These are phyloP conservation scores for Globisporangium polare DNA, from an alignment of 352 stramenopile genomes.

Conservation along the genomic window DNA sequence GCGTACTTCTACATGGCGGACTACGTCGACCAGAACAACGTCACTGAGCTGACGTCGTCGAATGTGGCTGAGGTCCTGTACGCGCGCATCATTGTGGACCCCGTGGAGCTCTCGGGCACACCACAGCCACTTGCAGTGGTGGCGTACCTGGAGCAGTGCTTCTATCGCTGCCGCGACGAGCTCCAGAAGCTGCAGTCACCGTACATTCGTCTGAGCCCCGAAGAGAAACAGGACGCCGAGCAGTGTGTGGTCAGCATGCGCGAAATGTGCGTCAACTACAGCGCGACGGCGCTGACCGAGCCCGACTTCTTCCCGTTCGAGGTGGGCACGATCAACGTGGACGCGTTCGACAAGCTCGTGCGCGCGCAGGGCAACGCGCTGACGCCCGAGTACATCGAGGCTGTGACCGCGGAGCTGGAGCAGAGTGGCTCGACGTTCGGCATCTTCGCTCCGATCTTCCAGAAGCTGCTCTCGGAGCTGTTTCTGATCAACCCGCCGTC, in stretches of 20 bases:
- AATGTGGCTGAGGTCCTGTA: conserved; percentile 75
- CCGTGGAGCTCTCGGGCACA: conserved; percentile 37
- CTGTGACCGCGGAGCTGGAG: conserved; percentile 45
- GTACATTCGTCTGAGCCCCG: conserved; percentile 39
- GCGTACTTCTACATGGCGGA: conserved; percentile 43
- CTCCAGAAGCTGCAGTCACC: conserved; percentile 62
- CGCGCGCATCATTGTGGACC: conserved; percentile 59
- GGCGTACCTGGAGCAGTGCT: conserved; percentile 73
- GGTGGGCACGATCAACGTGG: conserved; percentile 51
- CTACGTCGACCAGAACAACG: conserved; percentile 18
- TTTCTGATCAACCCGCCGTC: conserved; percentile 79
- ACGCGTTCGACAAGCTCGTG: conserved; percentile 71
- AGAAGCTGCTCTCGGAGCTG: conserved; percentile 74
- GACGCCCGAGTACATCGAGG: conserved; percentile 59
- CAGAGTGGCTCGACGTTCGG: conserved; percentile 41
- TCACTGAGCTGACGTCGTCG: conserved; percentile 21
- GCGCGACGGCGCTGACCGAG: conserved; percentile 73
- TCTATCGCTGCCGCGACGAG: conserved; percentile 69
- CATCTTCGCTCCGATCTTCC: conserved; percentile 72
- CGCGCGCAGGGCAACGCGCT: conserved; percentile 45
- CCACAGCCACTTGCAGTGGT: conserved; percentile 56
- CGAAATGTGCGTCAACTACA: conserved; percentile 86
- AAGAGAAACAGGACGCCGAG: conserved; percentile 49
- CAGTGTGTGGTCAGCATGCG: conserved; percentile 49
- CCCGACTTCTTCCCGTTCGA: conserved; percentile 85